Evolutionary conservation across 208 protist species (phyloP).

Genomic region (Trypanosoma mega): DNA sequence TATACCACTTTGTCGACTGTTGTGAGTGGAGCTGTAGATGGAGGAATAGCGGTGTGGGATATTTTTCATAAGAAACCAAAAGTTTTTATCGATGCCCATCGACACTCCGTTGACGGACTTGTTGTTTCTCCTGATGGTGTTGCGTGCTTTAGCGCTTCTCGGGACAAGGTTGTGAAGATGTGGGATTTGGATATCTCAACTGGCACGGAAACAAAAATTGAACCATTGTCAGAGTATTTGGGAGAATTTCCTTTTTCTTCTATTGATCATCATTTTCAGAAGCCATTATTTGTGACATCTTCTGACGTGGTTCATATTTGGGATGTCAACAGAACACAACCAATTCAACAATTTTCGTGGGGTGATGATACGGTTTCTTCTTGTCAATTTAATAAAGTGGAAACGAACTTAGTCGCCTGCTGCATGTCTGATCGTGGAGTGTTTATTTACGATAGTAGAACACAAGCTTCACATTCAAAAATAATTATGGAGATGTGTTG

Average conservation of each 20-base stretch:
- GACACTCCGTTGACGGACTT: conserved; percentile 94
- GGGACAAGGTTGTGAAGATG: conserved; percentile 96
- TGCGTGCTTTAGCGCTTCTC: conserved; percentile 90
- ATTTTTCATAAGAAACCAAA: conserved; percentile 71
- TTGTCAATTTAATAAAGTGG: conserved; percentile 94
- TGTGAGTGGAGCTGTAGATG: conserved; percentile 86
- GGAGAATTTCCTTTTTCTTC: conserved; percentile 91
- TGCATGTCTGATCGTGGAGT: conserved; percentile 92
- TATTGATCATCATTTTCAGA: conserved; percentile 93
- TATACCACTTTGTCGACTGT: conserved; percentile 83
- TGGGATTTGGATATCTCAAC: conserved; percentile 90
- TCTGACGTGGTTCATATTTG: conserved; percentile 91
- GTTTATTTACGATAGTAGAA: conserved; percentile 95
- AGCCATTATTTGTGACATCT: conserved; percentile 91
- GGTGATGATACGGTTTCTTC: conserved; percentile 90
- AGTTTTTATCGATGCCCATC: conserved; percentile 87
- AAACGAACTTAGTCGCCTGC: conserved; percentile 89
- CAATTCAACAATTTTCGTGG: conserved; percentile 94
- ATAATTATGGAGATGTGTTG: conserved; percentile 93
- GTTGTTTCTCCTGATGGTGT: conserved; percentile 88
- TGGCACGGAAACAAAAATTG: conserved; percentile 29
- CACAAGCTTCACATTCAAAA: conserved; percentile 89
- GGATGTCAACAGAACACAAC: conserved; percentile 93
- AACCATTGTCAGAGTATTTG: conserved; percentile 88
- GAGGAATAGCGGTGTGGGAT: conserved; percentile 90